A percentile compares a stretch with the other conserved stretches of the same genome.
These are phyloP conservation scores for Pichia deserticola DNA, from an alignment of 805 yeast species.

Conservation along the genomic window DNA sequence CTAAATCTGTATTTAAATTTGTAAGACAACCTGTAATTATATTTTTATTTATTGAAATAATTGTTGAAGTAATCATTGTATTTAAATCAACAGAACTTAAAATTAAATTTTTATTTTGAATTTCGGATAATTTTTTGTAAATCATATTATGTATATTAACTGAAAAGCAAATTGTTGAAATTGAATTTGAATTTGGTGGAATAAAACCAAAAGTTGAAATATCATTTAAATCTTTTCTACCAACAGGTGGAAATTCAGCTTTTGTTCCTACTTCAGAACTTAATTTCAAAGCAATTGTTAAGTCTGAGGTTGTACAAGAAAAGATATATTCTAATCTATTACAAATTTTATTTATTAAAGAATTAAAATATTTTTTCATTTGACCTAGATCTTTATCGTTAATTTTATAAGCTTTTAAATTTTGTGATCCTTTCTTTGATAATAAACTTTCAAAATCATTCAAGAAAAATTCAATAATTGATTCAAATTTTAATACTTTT, in stretches of 20 bases:
- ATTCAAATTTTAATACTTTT: slow-evolving; percentile 46
- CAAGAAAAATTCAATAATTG: slow-evolving; percentile 45
- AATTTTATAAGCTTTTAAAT: slow-evolving; percentile 25
- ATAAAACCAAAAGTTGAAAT: slow-evolving; percentile 41
- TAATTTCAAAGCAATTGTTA: slow-evolving; percentile 25
- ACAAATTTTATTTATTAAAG: slow-evolving; percentile 24
- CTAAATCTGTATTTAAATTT: slow-evolving; percentile 20
- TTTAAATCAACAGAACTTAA: slow-evolving; percentile 30
- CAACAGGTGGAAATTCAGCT: slow-evolving; percentile 4
- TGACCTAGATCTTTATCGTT: slow-evolving; percentile 36
- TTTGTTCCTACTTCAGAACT: slow-evolving; percentile 2
- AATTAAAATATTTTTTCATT: slow-evolving; percentile 27
- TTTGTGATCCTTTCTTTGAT: slow-evolving; percentile 20
- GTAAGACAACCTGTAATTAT: slow-evolving; percentile 22
- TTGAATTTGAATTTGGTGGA: slow-evolving; percentile 58
- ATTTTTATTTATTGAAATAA: slow-evolving; percentile 19
- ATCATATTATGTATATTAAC: slow-evolving; percentile 40
- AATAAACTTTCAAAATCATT: slow-evolving; percentile 29
- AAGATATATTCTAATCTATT: slow-evolving; percentile 22
- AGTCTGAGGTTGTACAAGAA: slow-evolving; percentile 30
- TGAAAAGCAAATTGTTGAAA: slow-evolving; percentile 48
- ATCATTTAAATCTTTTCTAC: slow-evolving; percentile 7
- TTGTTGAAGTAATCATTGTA: slow-evolving; percentile 1
- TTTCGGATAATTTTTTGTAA: slow-evolving; percentile 26
- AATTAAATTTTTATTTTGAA: slow-evolving; percentile 34